Evolutionary conservation across 768 basidiomycete species (phyloP), one percentile per base, ranked within the genome.

Genomic region (Mycena venus): DNA sequence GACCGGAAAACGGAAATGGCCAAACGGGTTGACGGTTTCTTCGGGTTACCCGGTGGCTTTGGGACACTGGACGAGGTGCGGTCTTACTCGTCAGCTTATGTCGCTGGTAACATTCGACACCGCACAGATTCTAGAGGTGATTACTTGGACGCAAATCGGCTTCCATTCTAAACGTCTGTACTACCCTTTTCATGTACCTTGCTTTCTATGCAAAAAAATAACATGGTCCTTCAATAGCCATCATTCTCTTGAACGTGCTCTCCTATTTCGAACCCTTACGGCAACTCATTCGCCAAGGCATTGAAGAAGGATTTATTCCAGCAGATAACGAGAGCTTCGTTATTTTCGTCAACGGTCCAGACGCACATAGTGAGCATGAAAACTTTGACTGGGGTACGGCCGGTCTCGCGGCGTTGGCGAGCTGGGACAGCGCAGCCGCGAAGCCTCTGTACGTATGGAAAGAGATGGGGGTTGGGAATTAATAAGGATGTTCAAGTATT

Each of bases 1-100:
- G 92, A 97, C 78, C 91, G 97, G n/a, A 99, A 99, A 80, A 87
- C 94, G 12, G 92, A 94, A 81, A 98, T 99, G 97, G 96, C 97
- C 0, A 90, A 90, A 77, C 87, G 94, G 8, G 91, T 91, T 0
- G 88, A 89, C 21, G 97, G 92, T 0, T 99, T 99, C 79, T 86
- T 99, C 55, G 95, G 92, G 11, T 85, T 99, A 21, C 97, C 98
- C 2, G 98, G 98, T 21, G 98, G 98, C 0, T 98, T 92, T 79
- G 98, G 98, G 12, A 99, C 97, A 0, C 95, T 96, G 74, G 98
- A 99, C 83, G 98, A 99, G 90, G 95, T 93, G n/a, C 10, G 58
- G n/a, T 23, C 56, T 65, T 69, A 25, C 44, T 78, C 70, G 36
- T 49, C 56, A 34, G 53, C 15, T 21, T 15, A 14, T n/a, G 36